Base-by-base conservation (phyloP, 805 yeast genomes). In the Lipomyces chichibuensis region DNA sequence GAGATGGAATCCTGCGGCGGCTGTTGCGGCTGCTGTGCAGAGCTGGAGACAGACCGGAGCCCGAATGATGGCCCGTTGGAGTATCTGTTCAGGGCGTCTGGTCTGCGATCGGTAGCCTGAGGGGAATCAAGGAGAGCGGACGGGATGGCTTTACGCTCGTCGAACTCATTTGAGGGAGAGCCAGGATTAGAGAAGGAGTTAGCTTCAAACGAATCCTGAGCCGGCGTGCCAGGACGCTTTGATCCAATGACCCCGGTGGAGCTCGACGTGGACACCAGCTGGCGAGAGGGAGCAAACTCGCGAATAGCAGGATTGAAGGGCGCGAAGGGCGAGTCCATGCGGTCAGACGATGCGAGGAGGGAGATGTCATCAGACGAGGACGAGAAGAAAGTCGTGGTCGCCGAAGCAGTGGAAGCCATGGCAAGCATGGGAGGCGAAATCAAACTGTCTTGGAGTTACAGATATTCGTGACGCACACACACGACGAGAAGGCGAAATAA, bases 91-190 rank as follows among this genome's bases (percentile, higher is more conserved):
- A 13, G 13, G 61, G 5, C 27, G 25, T 65, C 67, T 5, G 65
- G 11, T 25, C 57, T 59, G 55, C 52, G 52, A 29, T 49, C 49
- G 20, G 9, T 23, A 13, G 59, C 54, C 7, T 63, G 67, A 27
- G 72, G 72, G 17, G 72, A 69, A 53, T 69, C 72, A 13, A 69
- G 65, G 39, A 69, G 60, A n/a, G 65, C 62, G 37, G 72, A 64
- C 7, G 72, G 72, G 23, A 69, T 57, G 13, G 72, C 72, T 39
- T 63, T 58, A 27, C 53, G 66, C 67, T 65, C 72, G 57, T 69
- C 72, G 46, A 65, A 65, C 33, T 69, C 72, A 32, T 35, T 33
- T 33, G 49, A 37, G 5, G 39, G 67, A 52, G 53, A 59, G 43
- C 46, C 53, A 14, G 63, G 63, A 25, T 33, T 27, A 8, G 60